phyloP scores from a whole-genome alignment of 371 early-diverging fungal genomes.

The Mucor racemosus region DNA sequence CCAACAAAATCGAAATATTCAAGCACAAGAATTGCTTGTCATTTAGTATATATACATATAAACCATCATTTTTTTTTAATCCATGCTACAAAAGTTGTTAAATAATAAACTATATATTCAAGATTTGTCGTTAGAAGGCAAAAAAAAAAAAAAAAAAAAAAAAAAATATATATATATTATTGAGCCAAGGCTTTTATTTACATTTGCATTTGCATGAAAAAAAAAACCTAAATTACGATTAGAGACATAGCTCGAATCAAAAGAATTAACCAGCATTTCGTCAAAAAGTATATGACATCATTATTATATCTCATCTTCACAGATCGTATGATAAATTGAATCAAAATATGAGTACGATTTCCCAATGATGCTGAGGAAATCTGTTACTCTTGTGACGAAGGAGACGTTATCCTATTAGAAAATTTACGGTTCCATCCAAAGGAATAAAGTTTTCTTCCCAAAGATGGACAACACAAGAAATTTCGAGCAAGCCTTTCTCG shows the following conservation, averaged over 20 bases:
- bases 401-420: slow-evolving; percentile 92
- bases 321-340: no score
- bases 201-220: no score
- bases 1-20: background rate
- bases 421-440: slow-evolving; percentile 97
- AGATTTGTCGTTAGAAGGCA: background rate
- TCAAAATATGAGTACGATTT: slow-evolving; percentile 73
- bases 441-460: slow-evolving; percentile 94
- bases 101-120: background rate
- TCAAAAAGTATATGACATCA: no score
- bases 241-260: slow-evolving; percentile 47
- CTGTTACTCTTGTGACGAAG: slow-evolving; percentile 72
- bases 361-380: slow-evolving; percentile 60
- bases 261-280: no score
- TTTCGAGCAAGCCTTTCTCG: no score
- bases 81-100: background rate
- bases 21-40: background rate
- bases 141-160: no score
- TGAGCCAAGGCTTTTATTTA: background rate
- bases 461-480: no score
- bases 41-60: background rate
- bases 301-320: no score
- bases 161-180: no score
- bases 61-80: background rate
- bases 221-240: no score